phyloP scores from a whole-genome alignment of 495 filamentous ascomycete genomes.

The Aspergillus steynii region DNA sequence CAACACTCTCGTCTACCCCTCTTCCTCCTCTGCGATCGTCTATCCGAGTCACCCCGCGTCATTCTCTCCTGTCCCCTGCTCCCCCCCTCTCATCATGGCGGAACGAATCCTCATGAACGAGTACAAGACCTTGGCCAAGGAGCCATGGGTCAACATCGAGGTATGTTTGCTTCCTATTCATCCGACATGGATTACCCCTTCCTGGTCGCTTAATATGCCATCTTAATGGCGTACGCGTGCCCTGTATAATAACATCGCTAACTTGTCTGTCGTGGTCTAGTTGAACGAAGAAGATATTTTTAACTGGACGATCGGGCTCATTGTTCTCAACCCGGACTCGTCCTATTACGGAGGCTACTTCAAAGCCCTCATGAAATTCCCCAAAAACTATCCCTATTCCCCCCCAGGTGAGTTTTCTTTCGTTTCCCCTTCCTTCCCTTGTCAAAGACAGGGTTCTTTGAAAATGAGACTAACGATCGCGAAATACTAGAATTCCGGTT shows the following conservation, averaged over 20 bases:
- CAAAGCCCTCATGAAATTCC: constrained; percentile 84
- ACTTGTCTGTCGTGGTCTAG: constrained; percentile 31
- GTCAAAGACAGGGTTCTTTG: neutral
- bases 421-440: neutral
- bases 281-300: constrained; percentile 75
- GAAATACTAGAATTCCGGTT: constrained; percentile 71
- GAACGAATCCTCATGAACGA: constrained; percentile 88
- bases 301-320: constrained; percentile 82
- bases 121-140: constrained; percentile 76
- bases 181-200: neutral
- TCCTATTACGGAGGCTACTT: constrained; percentile 93
- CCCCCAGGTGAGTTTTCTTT: constrained; percentile 60
- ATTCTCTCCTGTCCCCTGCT: neutral
- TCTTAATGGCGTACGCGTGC: neutral
- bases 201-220: neutral
- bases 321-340: constrained; percentile 89
- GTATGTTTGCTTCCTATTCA: constrained; percentile 41
- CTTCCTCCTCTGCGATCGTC: neutral
- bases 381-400: constrained; percentile 83
- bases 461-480: constrained; percentile 9
- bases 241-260: neutral
- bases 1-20: neutral
- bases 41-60: neutral
- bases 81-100: constrained; percentile 47
- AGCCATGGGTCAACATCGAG: constrained; percentile 92